Evolutionary conservation across 2,329 filamentous ascomycete genomes (phyloP).

Genomic region (Ustulina deusta): DNA sequence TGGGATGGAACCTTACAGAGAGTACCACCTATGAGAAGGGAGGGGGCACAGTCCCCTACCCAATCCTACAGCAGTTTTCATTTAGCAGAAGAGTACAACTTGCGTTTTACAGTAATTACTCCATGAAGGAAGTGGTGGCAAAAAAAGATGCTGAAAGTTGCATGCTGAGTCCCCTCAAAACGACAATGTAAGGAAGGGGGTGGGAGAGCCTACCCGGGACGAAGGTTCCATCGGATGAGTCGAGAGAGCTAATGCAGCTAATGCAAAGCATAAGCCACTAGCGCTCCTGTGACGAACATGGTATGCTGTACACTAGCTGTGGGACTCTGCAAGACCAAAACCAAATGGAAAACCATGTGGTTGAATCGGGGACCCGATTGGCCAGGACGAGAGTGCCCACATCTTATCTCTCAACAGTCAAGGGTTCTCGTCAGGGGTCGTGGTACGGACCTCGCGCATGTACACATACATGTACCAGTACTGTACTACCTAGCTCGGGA

Average conservation of each 20-base stretch:
- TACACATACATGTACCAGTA: no score
- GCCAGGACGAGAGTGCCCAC: slow-evolving; percentile 28
- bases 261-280: slow-evolving; percentile 6
- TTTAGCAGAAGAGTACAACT: no score
- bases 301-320: no score
- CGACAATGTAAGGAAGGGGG: not conserved
- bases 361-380: slow-evolving; percentile 48
- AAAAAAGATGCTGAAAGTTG: no score
- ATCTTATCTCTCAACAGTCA: slow-evolving; percentile 22
- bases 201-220: not conserved
- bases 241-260: not conserved
- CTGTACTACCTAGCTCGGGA: no score
- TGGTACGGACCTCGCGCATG: no score
- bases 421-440: slow-evolving; percentile 6
- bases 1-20: no score
- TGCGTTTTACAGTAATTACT: no score
- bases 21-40: no score
- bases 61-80: no score
- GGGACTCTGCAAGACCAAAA: slow-evolving; percentile 26
- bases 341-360: slow-evolving; percentile 32
- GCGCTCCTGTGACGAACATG: slow-evolving; percentile 14
- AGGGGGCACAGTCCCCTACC: no score
- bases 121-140: no score
- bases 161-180: not conserved
- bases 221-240: not conserved